Evolutionary conservation across 495 filamentous ascomycete genomes (phyloP).

Genomic region (Terfezia boudieri): DNA sequence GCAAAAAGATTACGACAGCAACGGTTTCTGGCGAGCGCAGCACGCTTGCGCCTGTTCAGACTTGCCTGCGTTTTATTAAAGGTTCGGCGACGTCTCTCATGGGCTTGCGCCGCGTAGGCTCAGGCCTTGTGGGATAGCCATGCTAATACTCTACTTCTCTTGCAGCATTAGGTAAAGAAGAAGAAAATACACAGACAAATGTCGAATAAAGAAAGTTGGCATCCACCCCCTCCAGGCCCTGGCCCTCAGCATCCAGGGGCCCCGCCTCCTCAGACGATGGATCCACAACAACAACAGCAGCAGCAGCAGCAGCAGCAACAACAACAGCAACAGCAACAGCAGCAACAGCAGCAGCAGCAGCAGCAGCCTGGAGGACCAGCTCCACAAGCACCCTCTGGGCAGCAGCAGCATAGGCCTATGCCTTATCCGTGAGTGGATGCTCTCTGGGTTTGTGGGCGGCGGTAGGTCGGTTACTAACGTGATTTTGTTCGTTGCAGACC

Average conservation of each 20-base stretch:
- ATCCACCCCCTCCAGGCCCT: conserved; percentile 10
- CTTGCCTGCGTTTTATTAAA: too few relatives aligned
- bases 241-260: conserved; percentile 1
- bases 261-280: conserved; percentile 6
- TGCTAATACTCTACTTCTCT: too few relatives aligned
- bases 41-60: too few relatives aligned
- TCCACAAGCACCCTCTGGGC: conserved; percentile 7
- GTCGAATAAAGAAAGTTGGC: conserved; percentile 19
- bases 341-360: conserved; percentile 9
- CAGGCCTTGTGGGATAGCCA: too few relatives aligned
- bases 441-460: too few relatives aligned
- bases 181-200: neutral
- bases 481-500: neutral
- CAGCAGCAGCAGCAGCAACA: conserved; percentile 6
- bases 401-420: conserved; percentile 4
- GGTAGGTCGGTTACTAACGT: too few relatives aligned
- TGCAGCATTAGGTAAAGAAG: too few relatives aligned
- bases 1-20: too few relatives aligned
- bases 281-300: conserved; percentile 4
- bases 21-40: too few relatives aligned
- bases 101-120: too few relatives aligned
- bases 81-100: too few relatives aligned
- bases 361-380: conserved; percentile 4
- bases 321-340: conserved; percentile 3
- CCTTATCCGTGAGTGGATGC: neutral